Evolutionary conservation across 345 rosid genomes (phyloP).

Genomic region (Odontarrhena argentea): DNA sequence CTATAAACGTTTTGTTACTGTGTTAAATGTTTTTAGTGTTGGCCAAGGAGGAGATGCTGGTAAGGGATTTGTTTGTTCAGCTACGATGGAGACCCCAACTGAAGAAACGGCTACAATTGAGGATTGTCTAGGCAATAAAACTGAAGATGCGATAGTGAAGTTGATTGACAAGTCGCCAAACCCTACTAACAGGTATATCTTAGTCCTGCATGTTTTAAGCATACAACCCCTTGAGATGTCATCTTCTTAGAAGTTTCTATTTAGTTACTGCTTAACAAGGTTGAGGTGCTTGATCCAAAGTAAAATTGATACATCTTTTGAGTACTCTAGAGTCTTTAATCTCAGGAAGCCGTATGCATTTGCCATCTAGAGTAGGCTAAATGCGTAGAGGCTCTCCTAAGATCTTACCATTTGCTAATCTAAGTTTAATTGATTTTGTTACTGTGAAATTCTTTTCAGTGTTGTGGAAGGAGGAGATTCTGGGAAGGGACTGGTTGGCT

Average conservation of each 20-base stretch:
- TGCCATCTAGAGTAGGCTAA: no score
- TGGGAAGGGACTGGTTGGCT: conserved; percentile 45
- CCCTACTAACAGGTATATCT: conserved; percentile 54
- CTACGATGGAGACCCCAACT: conserved; percentile 46
- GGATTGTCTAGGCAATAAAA: no score
- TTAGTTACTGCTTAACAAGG: neutral
- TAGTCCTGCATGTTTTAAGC: neutral
- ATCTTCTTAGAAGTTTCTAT: no score
- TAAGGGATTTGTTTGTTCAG: conserved; percentile 53
- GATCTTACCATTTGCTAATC: no score
- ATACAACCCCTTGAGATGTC: neutral
- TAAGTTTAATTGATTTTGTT: no score
- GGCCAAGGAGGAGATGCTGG: conserved; percentile 41
- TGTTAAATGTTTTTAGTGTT: conserved; percentile 33
- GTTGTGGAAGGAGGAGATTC: conserved; percentile 54
- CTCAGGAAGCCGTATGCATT: neutral
- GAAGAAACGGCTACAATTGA: conserved; percentile 25
- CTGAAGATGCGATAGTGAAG: no score
- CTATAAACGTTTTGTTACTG: no score
- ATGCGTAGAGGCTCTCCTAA: no score
- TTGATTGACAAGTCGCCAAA: conserved; percentile 51
- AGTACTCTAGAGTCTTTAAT: neutral
- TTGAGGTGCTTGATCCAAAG: neutral
- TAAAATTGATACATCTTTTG: neutral
- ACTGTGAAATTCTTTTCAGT: conserved; percentile 36